phyloP scores from a whole-genome alignment of 495 filamentous ascomycete genomes.

The Talaromyces stipitatus region DNA sequence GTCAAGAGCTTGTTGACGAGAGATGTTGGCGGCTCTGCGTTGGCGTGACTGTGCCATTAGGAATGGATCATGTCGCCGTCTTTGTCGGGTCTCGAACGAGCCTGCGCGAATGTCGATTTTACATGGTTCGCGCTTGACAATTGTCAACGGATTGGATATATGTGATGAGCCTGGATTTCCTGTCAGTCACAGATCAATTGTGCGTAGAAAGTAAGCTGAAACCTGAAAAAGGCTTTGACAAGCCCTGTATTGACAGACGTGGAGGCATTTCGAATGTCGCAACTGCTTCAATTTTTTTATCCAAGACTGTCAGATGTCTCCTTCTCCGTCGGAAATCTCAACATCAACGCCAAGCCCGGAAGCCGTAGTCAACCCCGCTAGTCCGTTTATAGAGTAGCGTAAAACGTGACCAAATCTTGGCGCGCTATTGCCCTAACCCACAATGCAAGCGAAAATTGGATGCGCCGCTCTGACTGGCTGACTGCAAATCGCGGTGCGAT shows the following conservation, averaged over 20 bases:
- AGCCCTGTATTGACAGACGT: slow-evolving; percentile 57
- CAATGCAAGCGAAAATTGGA: slow-evolving; percentile 7
- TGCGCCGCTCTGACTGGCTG: not conserved
- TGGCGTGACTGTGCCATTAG: slow-evolving; percentile 59
- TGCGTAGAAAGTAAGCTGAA: slow-evolving; percentile 15
- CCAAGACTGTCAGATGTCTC: not conserved
- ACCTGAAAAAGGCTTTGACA: slow-evolving; percentile 57
- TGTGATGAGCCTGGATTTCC: slow-evolving; percentile 21
- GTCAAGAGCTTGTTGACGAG: slow-evolving; percentile 59
- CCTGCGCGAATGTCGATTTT: slow-evolving; percentile 29
- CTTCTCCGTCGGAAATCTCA: slow-evolving; percentile 2
- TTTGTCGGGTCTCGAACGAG: slow-evolving; percentile 26
- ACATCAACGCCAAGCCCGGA: slow-evolving; percentile 2
- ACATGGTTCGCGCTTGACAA: slow-evolving; percentile 20
- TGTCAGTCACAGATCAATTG: not conserved
- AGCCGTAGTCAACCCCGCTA: not conserved
- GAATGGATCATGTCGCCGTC: slow-evolving; percentile 34
- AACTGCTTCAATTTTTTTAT: not conserved
- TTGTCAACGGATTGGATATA: slow-evolving; percentile 21
- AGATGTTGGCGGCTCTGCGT: slow-evolving; percentile 71
- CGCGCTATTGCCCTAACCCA: slow-evolving; percentile 9
- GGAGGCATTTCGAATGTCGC: slow-evolving; percentile 56
- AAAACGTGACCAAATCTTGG: slow-evolving; percentile 8
- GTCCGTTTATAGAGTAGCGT: not conserved
- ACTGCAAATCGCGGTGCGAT: not conserved